phyloP scores from a whole-genome alignment of 2,329 filamentous ascomycete species.

The Escovopsis sp. region DNA sequence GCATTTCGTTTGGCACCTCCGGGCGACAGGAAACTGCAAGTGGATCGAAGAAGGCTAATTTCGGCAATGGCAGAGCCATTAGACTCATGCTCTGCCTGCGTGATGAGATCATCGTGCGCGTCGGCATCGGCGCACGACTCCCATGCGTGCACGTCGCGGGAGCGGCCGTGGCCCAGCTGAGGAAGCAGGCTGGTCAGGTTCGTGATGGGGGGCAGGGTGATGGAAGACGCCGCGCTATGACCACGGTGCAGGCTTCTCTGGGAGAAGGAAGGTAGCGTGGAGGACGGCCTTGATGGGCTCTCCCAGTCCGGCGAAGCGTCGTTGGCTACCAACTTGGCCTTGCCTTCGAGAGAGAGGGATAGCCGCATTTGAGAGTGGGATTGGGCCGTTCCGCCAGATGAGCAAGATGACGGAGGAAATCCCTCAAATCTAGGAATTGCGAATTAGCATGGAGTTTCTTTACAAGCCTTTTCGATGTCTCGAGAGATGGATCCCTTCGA shows the following conservation, averaged over 20 bases:
- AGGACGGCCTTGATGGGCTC: constrained; percentile 32
- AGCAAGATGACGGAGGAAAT: constrained; percentile 27
- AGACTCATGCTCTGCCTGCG: constrained; percentile 66
- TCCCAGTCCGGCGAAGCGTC: constrained; percentile 45
- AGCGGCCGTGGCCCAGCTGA: constrained; percentile 52
- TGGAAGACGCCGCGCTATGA: constrained; percentile 47
- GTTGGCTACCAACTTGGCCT: constrained; percentile 68
- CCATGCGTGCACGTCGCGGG: constrained; percentile 79
- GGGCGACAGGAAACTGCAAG: constrained; percentile 36
- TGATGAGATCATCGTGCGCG: constrained; percentile 59
- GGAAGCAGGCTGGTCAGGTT: constrained; percentile 36
- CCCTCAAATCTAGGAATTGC: constrained; percentile 25
- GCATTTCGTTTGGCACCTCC: constrained; percentile 53
- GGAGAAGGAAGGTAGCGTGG: constrained; percentile 31
- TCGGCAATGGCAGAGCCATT: constrained; percentile 67
- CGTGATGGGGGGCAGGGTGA: constrained; percentile 42
- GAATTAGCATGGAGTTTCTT: too few species aligned
- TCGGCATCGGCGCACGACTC: constrained; percentile 80
- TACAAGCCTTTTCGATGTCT: too few species aligned
- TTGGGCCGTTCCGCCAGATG: constrained; percentile 24
- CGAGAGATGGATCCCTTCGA: too few species aligned
- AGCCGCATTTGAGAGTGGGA: constrained; percentile 49
- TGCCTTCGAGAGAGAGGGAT: constrained; percentile 74
- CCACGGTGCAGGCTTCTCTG: constrained; percentile 49
- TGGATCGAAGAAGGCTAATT: constrained; percentile 65